Evolutionary conservation across 805 yeast genomes (phyloP), one percentile per base, ranked within the genome.

Genomic region (Saccharomyces kudriavzevii): DNA sequence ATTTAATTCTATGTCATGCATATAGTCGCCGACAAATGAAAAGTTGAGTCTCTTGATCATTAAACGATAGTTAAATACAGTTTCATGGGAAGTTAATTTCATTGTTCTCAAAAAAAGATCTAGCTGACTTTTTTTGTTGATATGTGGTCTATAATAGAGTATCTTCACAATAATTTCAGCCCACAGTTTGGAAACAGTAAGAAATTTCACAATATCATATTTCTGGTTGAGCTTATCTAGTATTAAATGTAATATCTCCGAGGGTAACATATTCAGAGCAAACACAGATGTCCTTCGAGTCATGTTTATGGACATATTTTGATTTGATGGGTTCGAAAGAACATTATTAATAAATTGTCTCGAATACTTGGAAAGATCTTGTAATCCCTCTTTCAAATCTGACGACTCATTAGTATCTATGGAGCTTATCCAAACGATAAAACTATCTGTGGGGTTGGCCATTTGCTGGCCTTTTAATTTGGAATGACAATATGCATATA

Each of bases 141-240:
- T 77, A 56, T 79, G 79, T 2, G 97, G 97, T 55, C 98, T 79
- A 65, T 88, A 87, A 95, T 97, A 91, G 29, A 91, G 73, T 45
- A 85, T 76, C 62, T 88, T 96, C 10, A 89, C 82, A 13, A 87
- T 82, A 45, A 87, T 74, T 59, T 82, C 80, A 10, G 90, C 87
- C 86, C 96, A 90, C 56, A 83, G 79, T 61, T 81, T 83, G 70
- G 96, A 90, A 6, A 89, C 91, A 1, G 89, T 76, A 56, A 89
- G 72, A 24, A 85, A 69, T 13, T 81, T 74, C 27, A 81, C 82
- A 55, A 84, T 71, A 60, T 85, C 90, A 3, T 77, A 64, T 58
- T 78, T 81, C 45, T 85, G 77, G 49, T 77, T 81, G 50, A 86
- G 70, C 56, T 83, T 77, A 51, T 87, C 84, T 55, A 87, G 82